Percentiles rank a stretch among this genome's conserved stretches.
Conservation (phyloP, 768 basidiomycete species). For the Mycena crocata region DNA sequence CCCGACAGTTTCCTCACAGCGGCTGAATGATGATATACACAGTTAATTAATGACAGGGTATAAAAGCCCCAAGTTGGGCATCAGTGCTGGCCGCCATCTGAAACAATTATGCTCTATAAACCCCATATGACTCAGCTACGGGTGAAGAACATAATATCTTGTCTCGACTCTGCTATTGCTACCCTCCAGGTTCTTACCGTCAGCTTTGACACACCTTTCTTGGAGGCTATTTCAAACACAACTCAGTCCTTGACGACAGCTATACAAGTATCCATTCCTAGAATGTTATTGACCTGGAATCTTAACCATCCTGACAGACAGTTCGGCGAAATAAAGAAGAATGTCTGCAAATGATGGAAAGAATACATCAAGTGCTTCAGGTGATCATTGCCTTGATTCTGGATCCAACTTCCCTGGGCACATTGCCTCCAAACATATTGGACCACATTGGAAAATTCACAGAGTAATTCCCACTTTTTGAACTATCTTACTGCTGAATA, state of each 20-base stretch:
- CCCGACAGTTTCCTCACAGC: too few species aligned
- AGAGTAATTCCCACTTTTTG: neutral
- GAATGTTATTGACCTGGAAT: neutral
- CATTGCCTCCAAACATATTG: neutral
- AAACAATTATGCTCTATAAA: neutral
- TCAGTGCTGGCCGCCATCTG: too few species aligned
- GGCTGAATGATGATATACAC: too few species aligned
- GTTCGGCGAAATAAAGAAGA: neutral
- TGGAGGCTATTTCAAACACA: neutral
- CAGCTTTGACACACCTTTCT: neutral
- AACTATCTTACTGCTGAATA: too few species aligned
- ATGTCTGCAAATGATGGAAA: neutral
- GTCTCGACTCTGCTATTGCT: neutral
- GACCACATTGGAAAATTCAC: neutral
- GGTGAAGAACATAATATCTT: neutral
- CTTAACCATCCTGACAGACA: neutral
- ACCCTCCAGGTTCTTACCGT: neutral
- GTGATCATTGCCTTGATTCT: neutral
- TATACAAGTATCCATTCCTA: neutral
- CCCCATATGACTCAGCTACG: neutral
- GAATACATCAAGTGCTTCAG: neutral
- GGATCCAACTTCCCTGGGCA: neutral
- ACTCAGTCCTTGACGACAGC: neutral
- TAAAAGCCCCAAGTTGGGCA: too few species aligned
- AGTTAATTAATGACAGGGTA: too few species aligned